These are phyloP conservation scores for Flaveria sonorensis DNA, from an alignment of 129 eudicot species.

Conservation along the genomic window DNA sequence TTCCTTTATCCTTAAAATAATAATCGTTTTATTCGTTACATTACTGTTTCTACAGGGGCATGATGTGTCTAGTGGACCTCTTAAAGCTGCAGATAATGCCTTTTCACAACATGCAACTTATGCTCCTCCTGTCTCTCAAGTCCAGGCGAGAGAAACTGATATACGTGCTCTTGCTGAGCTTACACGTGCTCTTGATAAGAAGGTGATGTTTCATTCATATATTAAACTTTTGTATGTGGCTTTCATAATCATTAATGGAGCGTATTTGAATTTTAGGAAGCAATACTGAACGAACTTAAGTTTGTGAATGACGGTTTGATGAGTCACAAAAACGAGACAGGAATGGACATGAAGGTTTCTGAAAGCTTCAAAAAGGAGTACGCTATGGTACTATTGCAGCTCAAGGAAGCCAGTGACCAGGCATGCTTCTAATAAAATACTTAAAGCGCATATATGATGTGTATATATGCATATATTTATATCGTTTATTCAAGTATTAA, in stretches of 20 bases:
- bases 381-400: conserved; percentile 44
- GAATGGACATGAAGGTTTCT: conserved; percentile 36
- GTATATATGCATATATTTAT: not conserved
- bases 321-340: conserved; percentile 43
- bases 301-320: conserved; percentile 47
- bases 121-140: conserved; percentile 34
- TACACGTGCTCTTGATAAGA: conserved; percentile 50
- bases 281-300: conserved; percentile 50
- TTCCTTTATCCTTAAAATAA: not conserved
- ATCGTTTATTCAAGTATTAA: not conserved
- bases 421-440: conserved; percentile 24
- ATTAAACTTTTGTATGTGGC: not conserved
- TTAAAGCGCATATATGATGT: not conserved
- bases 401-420: conserved; percentile 53
- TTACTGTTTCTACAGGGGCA: conserved; percentile 34
- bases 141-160: conserved; percentile 50
- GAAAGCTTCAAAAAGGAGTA: conserved; percentile 55
- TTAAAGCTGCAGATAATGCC: conserved; percentile 27
- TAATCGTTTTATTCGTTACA: not conserved
- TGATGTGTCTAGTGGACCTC: conserved; percentile 35
- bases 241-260: not conserved
- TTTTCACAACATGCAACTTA: conserved; percentile 31
- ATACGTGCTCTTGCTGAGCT: conserved; percentile 51
- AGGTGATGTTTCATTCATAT: conserved; percentile 39
- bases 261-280: conserved; percentile 41